These are phyloP conservation scores for Taphrina betulina DNA, from an alignment of 1,139 yeast species.

Conservation along the genomic window DNA sequence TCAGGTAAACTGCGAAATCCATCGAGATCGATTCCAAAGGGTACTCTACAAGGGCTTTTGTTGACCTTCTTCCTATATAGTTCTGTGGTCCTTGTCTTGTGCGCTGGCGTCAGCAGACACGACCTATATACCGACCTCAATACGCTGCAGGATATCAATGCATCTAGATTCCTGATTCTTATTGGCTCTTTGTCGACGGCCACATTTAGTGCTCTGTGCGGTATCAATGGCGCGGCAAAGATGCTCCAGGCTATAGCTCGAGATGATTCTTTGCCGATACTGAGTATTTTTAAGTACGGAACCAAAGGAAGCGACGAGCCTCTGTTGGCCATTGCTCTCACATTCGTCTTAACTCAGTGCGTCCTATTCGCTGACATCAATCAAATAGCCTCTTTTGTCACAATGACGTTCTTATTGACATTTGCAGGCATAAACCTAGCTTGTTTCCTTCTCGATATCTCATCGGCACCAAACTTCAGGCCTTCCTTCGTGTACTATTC, in stretches of 20 bases:
- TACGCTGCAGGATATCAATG: constrained; percentile 74
- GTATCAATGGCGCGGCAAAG: constrained; percentile 91
- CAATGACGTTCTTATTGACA: constrained; percentile 96
- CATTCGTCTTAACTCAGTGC: constrained; percentile 79
- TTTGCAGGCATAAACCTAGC: constrained; percentile 91
- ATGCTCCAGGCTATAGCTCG: constrained; percentile 86
- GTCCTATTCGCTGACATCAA: constrained; percentile 87
- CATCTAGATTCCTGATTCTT: constrained; percentile 69
- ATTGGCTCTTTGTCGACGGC: constrained; percentile 89
- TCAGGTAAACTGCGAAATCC: constrained; percentile 90
- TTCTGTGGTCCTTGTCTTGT: constrained; percentile 73
- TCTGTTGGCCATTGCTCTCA: constrained; percentile 61
- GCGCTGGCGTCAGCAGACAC: constrained; percentile 74
- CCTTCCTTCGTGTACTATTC: constrained; percentile 89
- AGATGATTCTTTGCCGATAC: constrained; percentile 78
- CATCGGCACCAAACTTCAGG: constrained; percentile 94
- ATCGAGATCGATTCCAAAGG: constrained; percentile 82
- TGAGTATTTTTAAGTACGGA: constrained; percentile 58
- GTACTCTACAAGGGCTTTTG: constrained; percentile 77
- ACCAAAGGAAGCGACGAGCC: constrained; percentile 53
- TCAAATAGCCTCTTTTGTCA: constrained; percentile 88
- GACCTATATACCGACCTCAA: constrained; percentile 74
- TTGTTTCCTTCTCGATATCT: constrained; percentile 78
- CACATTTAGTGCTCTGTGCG: constrained; percentile 87
- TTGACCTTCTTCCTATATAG: constrained; percentile 74